Base-by-base conservation (phyloP, 148 eudicot species). In the Rhododendron vialii region DNA sequence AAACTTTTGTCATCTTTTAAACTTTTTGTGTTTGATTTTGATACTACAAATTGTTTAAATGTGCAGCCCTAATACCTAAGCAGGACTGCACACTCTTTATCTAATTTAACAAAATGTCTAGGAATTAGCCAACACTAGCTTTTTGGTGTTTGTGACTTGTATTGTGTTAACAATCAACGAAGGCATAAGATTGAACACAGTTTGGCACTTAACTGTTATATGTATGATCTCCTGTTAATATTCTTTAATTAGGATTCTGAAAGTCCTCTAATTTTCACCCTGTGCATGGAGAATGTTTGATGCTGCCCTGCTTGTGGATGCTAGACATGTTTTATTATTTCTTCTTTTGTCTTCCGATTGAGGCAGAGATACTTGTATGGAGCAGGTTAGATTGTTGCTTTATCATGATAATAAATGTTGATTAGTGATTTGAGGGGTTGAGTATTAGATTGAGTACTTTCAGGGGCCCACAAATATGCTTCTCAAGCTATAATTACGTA, bases 221-320 rank as follows among this genome's bases (percentile, higher is more conserved):
- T 18, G 8, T 59, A 20, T 20, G 65, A 59, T 59, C 26, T 22
- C n/a, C n/a, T 59, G n/a, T 8, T 59, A 59, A 38, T 86, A 65
- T 65, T 83, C 77, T 43, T 65, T n/a, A 43, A 65, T 43, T 83
- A 4, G 65, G 33, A 41, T 38, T 65, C 59, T 86, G 99, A 97
- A 36, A 36, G 38, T 36, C 38, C 38, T 36, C 38, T 36, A 36
- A 36, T 36, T 36, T 36, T 36, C 36, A 36, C 38, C 38, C 0
- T 36, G 38, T 36, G 38, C 38, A 36, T 36, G 90, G 95, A 97
- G 90, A 97, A 97, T 86, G 96, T 97, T 85, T 92, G 99, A 84
- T 96, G 95, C 90, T 89, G 95, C 84, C 95, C 95, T 93, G 99
- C 98, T 88, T 36, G 38, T 36, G 38, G 99, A 97, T 91, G 99